phyloP scores from a whole-genome alignment of 805 yeast species.

The Lipomyces starkeyi region DNA sequence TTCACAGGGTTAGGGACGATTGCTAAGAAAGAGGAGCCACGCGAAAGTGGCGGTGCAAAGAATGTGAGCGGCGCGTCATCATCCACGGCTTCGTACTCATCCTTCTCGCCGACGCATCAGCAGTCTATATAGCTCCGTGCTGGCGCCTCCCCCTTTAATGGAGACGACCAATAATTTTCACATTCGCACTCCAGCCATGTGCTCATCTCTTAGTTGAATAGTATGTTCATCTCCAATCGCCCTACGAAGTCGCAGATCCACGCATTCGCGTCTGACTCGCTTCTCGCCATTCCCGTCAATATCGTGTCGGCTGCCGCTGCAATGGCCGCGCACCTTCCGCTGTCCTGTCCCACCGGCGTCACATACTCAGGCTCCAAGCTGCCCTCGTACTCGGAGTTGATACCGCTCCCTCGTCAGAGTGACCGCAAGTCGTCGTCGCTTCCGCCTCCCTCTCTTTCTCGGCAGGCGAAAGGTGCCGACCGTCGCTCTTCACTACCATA shows the following conservation, averaged over 20 bases:
- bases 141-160: neutral
- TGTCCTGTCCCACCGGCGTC: neutral
- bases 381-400: too few species aligned
- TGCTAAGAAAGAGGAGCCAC: too few species aligned
- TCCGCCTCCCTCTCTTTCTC: neutral
- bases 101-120: too few species aligned
- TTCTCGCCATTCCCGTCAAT: neutral
- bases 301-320: neutral
- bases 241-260: neutral
- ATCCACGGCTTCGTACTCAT: too few species aligned
- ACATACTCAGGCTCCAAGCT: neutral
- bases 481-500: neutral
- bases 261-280: neutral
- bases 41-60: neutral
- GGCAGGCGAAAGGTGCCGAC: neutral
- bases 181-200: neutral
- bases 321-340: neutral
- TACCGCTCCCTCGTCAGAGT: neutral
- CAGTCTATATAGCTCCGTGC: neutral
- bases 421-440: conserved; percentile 5
- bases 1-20: too few species aligned
- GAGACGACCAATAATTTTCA: neutral
- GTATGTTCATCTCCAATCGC: neutral
- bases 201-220: neutral
- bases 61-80: neutral